Base-by-base conservation (phyloP, 805 yeast genomes). In the Saccharomycopsis microspora region DNA sequence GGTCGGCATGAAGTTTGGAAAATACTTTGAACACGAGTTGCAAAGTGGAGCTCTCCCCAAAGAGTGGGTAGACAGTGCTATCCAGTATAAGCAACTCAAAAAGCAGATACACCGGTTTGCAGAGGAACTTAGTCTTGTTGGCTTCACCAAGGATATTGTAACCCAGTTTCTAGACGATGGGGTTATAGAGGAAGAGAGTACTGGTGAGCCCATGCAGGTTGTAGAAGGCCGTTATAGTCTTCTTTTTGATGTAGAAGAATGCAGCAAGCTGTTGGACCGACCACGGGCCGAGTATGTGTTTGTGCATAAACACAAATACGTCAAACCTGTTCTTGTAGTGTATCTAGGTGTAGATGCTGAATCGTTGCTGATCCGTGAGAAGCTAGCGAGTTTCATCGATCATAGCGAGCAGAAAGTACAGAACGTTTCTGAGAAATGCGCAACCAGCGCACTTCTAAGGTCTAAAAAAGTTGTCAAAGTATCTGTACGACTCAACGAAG, bases 61-160 rank as follows among this genome's bases (percentile, higher is more conserved):
- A 31, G 81, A 76, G 28, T 83, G 93, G 93, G 64, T 74, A 0
- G 72, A 68, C 32, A 72, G 76, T 5, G 85, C 88, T 9, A 82
- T 83, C 42, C 85, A 82, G 54, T 83, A 83, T 60, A 83, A 83
- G 59, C 72, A 77, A 3, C 60, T 83, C 49, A 83, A 83, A 58
- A 84, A 83, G 58, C 70, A 78, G 49, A 81, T 83, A 50, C 74
- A 74, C 50, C 69, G 68, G 50, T 84, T 83, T 10, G 88, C 82
- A 10, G 64, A 67, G 33, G 90, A 83, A 62, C 69, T 84, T 40
- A 69, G 71, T 41, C 60, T 61, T n/a, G 59, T 78, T 34, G 89
- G 89, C 0, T 61, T 82, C 29, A 70, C 73, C 39, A 70, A 68
- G 49, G 71, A 76, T 31, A 69, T 60, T 3, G 51, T 62, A 35